Evolutionary conservation across 768 basidiomycete genomes (phyloP).

Genomic region (Naganishia vaughanmartiniae): DNA sequence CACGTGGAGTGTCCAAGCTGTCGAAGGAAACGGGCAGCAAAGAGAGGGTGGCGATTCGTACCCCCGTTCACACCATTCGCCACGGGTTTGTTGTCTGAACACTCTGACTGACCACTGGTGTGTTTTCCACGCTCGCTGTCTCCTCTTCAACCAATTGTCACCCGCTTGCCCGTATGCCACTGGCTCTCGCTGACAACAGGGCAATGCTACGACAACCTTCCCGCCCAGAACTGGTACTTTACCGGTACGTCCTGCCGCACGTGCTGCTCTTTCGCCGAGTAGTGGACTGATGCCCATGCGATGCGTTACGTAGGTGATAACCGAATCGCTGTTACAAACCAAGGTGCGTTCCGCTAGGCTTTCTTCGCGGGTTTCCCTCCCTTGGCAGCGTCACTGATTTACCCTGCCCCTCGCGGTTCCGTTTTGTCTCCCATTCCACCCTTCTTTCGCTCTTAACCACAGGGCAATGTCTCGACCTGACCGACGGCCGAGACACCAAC

Average conservation of each 20-base stretch:
- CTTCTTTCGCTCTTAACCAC: no score
- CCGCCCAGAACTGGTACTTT: slow-evolving; percentile 33
- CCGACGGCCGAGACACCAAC: slow-evolving; percentile 11
- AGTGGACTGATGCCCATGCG: background rate
- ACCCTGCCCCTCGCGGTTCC: no score
- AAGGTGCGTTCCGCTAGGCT: background rate
- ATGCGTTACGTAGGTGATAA: slow-evolving; percentile 11
- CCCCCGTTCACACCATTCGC: no score
- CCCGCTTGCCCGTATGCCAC: background rate
- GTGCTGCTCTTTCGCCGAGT: background rate
- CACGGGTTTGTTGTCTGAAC: no score
- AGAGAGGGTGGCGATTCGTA: no score
- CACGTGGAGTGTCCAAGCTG: no score
- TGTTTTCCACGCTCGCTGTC: no score
- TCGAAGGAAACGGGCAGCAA: no score
- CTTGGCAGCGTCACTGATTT: background rate
- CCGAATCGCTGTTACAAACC: slow-evolving; percentile 24
- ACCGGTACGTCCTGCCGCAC: background rate
- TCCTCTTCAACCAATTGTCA: background rate
- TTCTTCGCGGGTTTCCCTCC: background rate
- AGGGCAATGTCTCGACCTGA: slow-evolving; percentile 27
- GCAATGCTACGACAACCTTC: slow-evolving; percentile 29
- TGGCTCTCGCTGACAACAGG: background rate
- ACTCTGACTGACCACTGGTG: no score
- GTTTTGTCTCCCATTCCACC: background rate